Evolutionary conservation across 257 asterid genomes (phyloP).

Genomic region (Anisodus tanguticus): DNA sequence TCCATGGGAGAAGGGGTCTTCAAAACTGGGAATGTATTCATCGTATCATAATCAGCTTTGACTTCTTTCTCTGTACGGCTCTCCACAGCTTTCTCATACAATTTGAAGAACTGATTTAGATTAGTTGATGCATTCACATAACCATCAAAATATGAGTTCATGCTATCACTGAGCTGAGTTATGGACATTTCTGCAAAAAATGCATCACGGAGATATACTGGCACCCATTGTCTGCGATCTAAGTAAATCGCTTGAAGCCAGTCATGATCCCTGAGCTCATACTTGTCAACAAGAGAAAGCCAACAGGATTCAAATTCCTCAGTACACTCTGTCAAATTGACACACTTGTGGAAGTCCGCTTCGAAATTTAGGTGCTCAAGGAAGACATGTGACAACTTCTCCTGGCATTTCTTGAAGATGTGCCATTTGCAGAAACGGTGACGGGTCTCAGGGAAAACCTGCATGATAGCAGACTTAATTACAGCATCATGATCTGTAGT

Average conservation of each 20-base stretch:
- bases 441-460: constrained; percentile 77
- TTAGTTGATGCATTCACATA: constrained; percentile 94
- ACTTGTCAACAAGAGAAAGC: constrained; percentile 75
- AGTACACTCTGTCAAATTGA: constrained; percentile 70
- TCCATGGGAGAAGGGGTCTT: constrained; percentile 99
- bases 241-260: constrained; percentile 74
- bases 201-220: constrained; percentile 78
- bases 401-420: constrained; percentile 93
- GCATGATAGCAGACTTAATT: constrained; percentile 76
- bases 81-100: constrained; percentile 94
- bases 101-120: constrained; percentile 78
- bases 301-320: constrained; percentile 92
- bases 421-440: constrained; percentile 99
- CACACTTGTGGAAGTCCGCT: constrained; percentile 83
- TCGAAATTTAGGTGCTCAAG: constrained; percentile 79
- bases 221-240: constrained; percentile 93
- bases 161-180: constrained; percentile 83
- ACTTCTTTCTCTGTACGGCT: constrained; percentile 98
- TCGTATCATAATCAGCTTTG: constrained; percentile 89
- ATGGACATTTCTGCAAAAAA: constrained; percentile 95
- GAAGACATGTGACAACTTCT: constrained; percentile 76
- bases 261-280: constrained; percentile 71
- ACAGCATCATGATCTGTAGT: constrained; percentile 86
- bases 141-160: constrained; percentile 97
- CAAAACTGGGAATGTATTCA: constrained; percentile 68